Percentiles rank a stretch among this genome's conserved stretches.
phyloP scores from a whole-genome alignment of 1,284 basidiomycete genomes.

The Papiliotrema nemorosa region DNA sequence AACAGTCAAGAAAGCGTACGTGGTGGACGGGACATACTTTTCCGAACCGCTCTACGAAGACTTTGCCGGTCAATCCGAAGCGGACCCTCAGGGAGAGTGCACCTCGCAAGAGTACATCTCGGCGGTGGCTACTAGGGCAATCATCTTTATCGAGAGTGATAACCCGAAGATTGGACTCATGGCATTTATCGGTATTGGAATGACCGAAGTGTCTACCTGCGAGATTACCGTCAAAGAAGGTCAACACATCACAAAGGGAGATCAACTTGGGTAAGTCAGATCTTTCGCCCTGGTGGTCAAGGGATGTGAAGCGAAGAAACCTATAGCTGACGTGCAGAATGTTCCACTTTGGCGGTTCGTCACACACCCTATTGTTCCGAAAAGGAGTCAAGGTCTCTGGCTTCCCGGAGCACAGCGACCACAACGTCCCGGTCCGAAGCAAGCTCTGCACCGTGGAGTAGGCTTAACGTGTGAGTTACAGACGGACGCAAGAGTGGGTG shows the following conservation, averaged over 20 bases:
- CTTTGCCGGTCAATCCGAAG: conserved; percentile 19
- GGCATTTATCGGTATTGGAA: conserved; percentile 57
- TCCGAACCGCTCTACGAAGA: conserved; percentile 45
- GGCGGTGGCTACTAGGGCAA: conserved; percentile 51
- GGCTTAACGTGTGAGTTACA: background rate
- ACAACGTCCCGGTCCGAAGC: conserved; percentile 42
- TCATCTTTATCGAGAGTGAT: conserved; percentile 58
- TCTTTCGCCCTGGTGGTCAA: background rate
- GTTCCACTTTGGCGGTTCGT: conserved; percentile 58
- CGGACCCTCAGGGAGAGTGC: conserved; percentile 34
- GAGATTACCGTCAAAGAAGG: conserved; percentile 47
- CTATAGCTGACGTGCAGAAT: conserved; percentile 22
- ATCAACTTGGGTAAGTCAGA: conserved; percentile 50
- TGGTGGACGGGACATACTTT: conserved; percentile 57
- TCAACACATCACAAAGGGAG: conserved; percentile 51
- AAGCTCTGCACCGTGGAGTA: conserved; percentile 25
- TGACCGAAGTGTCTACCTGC: conserved; percentile 60
- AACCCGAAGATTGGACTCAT: conserved; percentile 55
- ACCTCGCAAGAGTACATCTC: conserved; percentile 49
- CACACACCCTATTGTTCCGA: conserved; percentile 52
- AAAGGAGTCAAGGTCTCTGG: conserved; percentile 39
- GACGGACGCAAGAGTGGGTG: background rate
- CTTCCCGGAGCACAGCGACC: conserved; percentile 37
- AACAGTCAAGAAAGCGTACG: conserved; percentile 50
- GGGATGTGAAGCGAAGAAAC: background rate